Evolutionary conservation across 805 yeast genomes (phyloP).

Genomic region (Yarrowia bubula): DNA sequence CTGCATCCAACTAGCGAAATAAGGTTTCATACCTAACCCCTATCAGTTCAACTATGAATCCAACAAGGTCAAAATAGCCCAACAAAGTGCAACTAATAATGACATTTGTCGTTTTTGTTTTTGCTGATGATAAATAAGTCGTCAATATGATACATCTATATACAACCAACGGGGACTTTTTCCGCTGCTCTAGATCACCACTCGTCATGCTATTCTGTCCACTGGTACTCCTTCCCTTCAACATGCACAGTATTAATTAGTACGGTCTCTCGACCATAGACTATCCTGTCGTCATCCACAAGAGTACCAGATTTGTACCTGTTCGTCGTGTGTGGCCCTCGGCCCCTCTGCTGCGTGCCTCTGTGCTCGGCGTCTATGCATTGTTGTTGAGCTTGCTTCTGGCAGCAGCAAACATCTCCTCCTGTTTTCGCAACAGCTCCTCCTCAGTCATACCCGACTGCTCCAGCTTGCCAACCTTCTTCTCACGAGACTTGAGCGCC

Average conservation of each 20-base stretch:
- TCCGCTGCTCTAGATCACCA: neutral
- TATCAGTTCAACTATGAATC: neutral
- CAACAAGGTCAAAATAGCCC: too few species aligned
- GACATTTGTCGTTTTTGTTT: too few species aligned
- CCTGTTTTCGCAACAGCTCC: slow-evolving; percentile 87
- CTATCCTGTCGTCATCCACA: neutral
- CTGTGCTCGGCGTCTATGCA: neutral
- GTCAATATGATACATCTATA: slow-evolving; percentile 12
- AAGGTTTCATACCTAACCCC: neutral
- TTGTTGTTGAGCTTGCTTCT: slow-evolving; percentile 32
- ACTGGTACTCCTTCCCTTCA: neutral
- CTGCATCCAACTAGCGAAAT: too few species aligned
- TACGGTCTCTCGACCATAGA: neutral
- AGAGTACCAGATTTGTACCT: neutral
- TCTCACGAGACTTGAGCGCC: slow-evolving; percentile 77
- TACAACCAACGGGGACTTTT: neutral
- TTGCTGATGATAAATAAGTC: neutral
- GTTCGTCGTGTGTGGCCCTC: neutral
- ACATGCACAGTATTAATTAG: neutral
- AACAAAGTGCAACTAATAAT: too few species aligned
- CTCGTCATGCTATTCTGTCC: neutral
- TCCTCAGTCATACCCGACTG: slow-evolving; percentile 90
- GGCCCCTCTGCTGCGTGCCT: neutral
- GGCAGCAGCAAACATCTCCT: slow-evolving; percentile 68
- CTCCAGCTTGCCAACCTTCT: slow-evolving; percentile 88